phyloP scores from a whole-genome alignment of 2,329 filamentous ascomycete genomes.

The Trichothecium roseum region DNA sequence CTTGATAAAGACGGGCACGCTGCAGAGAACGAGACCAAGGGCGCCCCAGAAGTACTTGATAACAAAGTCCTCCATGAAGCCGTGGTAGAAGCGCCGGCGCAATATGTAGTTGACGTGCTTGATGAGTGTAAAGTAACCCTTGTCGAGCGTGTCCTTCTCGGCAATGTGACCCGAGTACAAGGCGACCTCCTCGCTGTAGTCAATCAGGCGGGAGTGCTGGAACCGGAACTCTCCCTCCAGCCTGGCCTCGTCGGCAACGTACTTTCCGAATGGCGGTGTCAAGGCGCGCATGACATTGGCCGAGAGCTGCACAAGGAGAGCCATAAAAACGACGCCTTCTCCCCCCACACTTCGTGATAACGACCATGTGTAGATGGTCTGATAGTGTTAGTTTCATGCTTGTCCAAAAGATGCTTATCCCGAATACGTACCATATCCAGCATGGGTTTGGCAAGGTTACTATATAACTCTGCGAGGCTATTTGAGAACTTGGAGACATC shows the following conservation, averaged over 20 bases:
- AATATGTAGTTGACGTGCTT: constrained; percentile 98
- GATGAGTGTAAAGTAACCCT: constrained; percentile 97
- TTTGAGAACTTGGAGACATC: constrained; percentile 96
- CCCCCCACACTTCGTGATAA: constrained; percentile 91
- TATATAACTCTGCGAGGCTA: constrained; percentile 88
- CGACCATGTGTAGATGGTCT: constrained; percentile 87
- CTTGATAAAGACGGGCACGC: constrained; percentile 91
- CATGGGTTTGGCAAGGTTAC: constrained; percentile 88
- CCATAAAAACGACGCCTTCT: constrained; percentile 93
- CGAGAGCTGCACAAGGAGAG: constrained; percentile 82
- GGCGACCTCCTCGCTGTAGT: constrained; percentile 91
- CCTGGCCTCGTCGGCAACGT: constrained; percentile 89
- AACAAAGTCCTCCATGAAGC: constrained; percentile 99
- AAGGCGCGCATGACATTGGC: constrained; percentile 88
- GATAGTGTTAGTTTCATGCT: constrained; percentile 12
- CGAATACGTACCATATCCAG: constrained; percentile 66
- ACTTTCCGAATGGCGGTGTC: constrained; percentile 94
- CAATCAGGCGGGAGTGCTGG: constrained; percentile 87
- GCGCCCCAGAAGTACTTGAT: constrained; percentile 99
- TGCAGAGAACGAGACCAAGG: constrained; percentile 81
- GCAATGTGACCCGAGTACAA: constrained; percentile 85
- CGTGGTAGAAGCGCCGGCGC: constrained; percentile 83
- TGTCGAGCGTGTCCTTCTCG: constrained; percentile 93
- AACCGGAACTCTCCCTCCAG: constrained; percentile 95
- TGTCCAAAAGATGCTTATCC: background rate